A percentile compares a stretch with the other conserved stretches of the same genome.
Evolutionary conservation across 1,284 basidiomycete species (phyloP).

Genomic region (Apiotrichum porosum): DNA sequence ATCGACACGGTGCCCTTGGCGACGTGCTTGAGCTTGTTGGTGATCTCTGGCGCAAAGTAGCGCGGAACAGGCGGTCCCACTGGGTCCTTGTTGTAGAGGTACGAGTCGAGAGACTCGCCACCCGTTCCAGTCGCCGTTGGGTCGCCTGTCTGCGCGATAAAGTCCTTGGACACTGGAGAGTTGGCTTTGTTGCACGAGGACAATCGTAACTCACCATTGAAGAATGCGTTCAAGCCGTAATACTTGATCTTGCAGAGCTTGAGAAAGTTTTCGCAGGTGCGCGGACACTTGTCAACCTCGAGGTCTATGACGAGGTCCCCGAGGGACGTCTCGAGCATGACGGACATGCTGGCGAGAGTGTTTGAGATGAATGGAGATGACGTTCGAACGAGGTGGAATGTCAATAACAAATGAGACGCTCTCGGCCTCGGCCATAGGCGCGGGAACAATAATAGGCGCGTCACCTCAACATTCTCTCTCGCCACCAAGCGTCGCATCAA

Average conservation of each 20-base stretch:
- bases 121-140: slow-evolving; percentile 92
- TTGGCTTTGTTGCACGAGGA: neutral
- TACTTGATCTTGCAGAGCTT: slow-evolving; percentile 96
- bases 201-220: slow-evolving; percentile 74
- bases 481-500: too few species aligned
- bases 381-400: too few species aligned
- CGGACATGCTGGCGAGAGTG: slow-evolving; percentile 64
- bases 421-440: too few species aligned
- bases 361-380: too few species aligned
- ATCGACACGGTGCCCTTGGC: slow-evolving; percentile 88
- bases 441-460: too few species aligned
- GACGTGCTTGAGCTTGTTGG: slow-evolving; percentile 71
- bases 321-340: slow-evolving; percentile 90
- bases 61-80: slow-evolving; percentile 52
- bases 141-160: slow-evolving; percentile 90
- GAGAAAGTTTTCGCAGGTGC: slow-evolving; percentile 88
- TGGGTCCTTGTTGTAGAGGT: slow-evolving; percentile 51
- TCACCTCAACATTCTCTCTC: too few species aligned
- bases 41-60: slow-evolving; percentile 82
- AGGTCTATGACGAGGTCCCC: slow-evolving; percentile 95
- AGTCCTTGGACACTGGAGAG: slow-evolving; percentile 81
- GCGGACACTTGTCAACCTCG: slow-evolving; percentile 84
- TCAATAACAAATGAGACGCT: too few species aligned
- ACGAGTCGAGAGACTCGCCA: slow-evolving; percentile 76
- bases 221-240: slow-evolving; percentile 93